Evolutionary conservation across 768 basidiomycete genomes (phyloP).

Genomic region (Russula emetica): DNA sequence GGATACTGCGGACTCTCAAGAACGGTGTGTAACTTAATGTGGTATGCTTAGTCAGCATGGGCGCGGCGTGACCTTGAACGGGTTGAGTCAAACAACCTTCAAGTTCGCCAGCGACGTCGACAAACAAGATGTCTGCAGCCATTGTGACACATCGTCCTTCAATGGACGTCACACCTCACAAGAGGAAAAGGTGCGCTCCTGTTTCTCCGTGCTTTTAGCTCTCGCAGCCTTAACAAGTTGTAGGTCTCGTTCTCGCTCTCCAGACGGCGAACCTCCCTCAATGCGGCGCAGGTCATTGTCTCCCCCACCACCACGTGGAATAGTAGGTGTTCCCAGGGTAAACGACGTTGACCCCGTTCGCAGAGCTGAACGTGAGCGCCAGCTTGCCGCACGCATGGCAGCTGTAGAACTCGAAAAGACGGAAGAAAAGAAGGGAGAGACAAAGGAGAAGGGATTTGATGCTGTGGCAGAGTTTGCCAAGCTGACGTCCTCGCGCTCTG

Average conservation of each 20-base stretch:
- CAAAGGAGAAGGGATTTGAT: constrained; percentile 50
- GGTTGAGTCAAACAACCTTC: not conserved
- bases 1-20: constrained; percentile 43
- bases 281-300: constrained; percentile 44
- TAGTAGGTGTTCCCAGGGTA: constrained; percentile 46
- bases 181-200: constrained; percentile 23
- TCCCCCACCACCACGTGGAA: constrained; percentile 32
- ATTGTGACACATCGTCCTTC: constrained; percentile 3
- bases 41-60: constrained; percentile 13
- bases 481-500: constrained; percentile 72
- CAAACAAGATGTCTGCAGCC: constrained; percentile 18
- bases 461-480: constrained; percentile 88
- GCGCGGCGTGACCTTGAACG: not conserved
- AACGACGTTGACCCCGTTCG: constrained; percentile 74
- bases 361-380: constrained; percentile 71
- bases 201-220: not conserved
- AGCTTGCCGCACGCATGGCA: constrained; percentile 66
- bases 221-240: not conserved
- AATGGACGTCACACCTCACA: constrained; percentile 14
- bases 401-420: constrained; percentile 64
- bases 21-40: constrained; percentile 61
- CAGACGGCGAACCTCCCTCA: constrained; percentile 39
- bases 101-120: constrained; percentile 8
- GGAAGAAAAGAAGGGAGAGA: constrained; percentile 36
- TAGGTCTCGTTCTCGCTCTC: constrained; percentile 37